Conservation (phyloP, 2,329 filamentous ascomycete species). For the Colletotrichum spaethianum region DNA sequence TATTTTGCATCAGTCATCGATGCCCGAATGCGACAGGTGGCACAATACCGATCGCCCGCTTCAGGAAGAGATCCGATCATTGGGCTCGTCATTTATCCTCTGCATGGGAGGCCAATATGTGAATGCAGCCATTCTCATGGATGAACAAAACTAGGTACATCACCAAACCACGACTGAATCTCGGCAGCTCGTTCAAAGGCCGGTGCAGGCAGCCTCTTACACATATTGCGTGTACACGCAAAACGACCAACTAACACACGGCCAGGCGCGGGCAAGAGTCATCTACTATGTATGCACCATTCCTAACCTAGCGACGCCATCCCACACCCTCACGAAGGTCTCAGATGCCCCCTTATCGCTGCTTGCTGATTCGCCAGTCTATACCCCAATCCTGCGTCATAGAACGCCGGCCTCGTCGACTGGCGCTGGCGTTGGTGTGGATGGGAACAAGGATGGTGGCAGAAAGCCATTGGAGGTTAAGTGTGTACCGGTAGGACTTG, state of each 20-base stretch:
- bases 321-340: conserved; percentile 26
- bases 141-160: not conserved
- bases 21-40: conserved; percentile 15
- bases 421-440: conserved; percentile 32
- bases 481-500: not conserved
- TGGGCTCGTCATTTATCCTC: conserved; percentile 3
- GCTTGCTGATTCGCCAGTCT: conserved; percentile 24
- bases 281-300: conserved; percentile 38
- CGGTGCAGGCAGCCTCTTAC: not conserved
- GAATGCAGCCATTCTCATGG: not conserved
- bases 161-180: not conserved
- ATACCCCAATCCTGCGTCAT: conserved; percentile 36
- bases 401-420: conserved; percentile 27
- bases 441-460: conserved; percentile 29
- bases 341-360: conserved; percentile 36
- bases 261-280: conserved; percentile 26
- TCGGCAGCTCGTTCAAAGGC: conserved; percentile 16
- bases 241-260: conserved; percentile 10
- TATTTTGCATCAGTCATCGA: conserved; percentile 13
- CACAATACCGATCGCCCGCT: not conserved
- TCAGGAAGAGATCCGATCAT: conserved; percentile 3
- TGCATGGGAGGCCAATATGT: not conserved
- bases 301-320: conserved; percentile 30
- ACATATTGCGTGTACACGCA: not conserved
- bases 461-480: conserved; percentile 8